phyloP scores from a whole-genome alignment of 2,329 filamentous ascomycete genomes.

The Pezicula carpinea region DNA sequence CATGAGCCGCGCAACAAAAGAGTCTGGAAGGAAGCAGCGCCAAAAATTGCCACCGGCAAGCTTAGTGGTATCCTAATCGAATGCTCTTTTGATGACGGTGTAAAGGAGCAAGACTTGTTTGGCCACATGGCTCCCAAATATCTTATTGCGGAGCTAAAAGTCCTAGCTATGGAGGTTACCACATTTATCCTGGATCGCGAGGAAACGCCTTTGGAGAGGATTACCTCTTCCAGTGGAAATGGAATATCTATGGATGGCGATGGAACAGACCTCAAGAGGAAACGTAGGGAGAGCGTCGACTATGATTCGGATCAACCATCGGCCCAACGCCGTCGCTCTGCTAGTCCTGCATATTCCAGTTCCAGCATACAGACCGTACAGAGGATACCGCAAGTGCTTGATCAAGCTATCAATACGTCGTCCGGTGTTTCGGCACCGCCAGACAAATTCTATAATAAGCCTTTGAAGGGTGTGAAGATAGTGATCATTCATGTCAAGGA shows the following conservation, averaged over 20 bases:
- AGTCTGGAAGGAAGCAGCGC: slow-evolving; percentile 85
- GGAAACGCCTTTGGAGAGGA: slow-evolving; percentile 16
- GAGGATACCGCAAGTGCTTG: background rate
- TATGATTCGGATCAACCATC: background rate
- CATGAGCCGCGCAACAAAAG: slow-evolving; percentile 73
- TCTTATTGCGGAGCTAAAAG: slow-evolving; percentile 71
- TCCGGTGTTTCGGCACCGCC: background rate
- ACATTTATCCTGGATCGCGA: too few relatives aligned
- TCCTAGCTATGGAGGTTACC: slow-evolving; percentile 49
- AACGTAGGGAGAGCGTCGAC: slow-evolving; percentile 1
- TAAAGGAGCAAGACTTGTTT: slow-evolving; percentile 73
- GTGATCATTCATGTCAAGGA: slow-evolving; percentile 96
- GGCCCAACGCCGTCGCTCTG: background rate
- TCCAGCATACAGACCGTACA: background rate
- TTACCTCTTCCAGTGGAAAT: slow-evolving; percentile 48
- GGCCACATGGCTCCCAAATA: slow-evolving; percentile 85
- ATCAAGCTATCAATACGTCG: background rate
- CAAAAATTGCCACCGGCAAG: slow-evolving; percentile 69
- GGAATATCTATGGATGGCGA: slow-evolving; percentile 39
- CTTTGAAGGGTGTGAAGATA: slow-evolving; percentile 67
- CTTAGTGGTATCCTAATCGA: slow-evolving; percentile 88
- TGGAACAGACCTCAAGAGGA: too few relatives aligned
- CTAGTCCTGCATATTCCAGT: background rate
- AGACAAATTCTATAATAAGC: slow-evolving; percentile 1
- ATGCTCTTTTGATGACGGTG: slow-evolving; percentile 84